phyloP scores from a whole-genome alignment of 164 flowering plant genomes.

The Nymphaea thermarum region DNA sequence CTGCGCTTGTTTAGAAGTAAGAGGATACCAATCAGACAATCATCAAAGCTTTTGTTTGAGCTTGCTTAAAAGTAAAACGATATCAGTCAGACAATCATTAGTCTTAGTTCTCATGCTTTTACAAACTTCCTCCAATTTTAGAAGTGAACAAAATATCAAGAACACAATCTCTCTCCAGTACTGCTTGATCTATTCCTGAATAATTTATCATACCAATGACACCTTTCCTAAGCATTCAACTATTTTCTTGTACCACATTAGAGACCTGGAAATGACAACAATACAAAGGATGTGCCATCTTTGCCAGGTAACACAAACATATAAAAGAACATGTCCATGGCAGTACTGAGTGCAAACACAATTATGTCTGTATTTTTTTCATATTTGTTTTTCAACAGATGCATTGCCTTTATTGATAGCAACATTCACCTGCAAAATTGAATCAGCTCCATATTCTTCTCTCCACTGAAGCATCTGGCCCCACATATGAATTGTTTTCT shows the following conservation, averaged over 20 bases:
- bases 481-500: constrained; percentile 74
- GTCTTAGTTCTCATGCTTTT: too few species aligned
- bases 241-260: neutral
- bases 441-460: constrained; percentile 63
- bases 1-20: too few species aligned
- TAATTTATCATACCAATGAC: too few species aligned
- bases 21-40: too few species aligned
- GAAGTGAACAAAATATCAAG: too few species aligned
- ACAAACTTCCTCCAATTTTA: too few species aligned
- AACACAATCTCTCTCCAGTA: too few species aligned
- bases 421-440: constrained; percentile 43
- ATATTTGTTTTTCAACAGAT: neutral
- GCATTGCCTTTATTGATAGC: neutral
- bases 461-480: constrained; percentile 77
- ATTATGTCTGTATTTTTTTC: neutral
- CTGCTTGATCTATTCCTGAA: too few species aligned
- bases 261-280: neutral
- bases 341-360: neutral
- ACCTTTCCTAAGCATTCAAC: neutral
- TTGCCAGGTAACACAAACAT: neutral
- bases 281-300: neutral
- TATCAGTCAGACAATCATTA: too few species aligned
- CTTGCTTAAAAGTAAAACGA: too few species aligned
- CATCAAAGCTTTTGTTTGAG: too few species aligned
- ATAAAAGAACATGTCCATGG: too few species aligned